Base-by-base conservation (phyloP, 139 green algal genomes). In the Deuterostichococcus epilithicus region DNA sequence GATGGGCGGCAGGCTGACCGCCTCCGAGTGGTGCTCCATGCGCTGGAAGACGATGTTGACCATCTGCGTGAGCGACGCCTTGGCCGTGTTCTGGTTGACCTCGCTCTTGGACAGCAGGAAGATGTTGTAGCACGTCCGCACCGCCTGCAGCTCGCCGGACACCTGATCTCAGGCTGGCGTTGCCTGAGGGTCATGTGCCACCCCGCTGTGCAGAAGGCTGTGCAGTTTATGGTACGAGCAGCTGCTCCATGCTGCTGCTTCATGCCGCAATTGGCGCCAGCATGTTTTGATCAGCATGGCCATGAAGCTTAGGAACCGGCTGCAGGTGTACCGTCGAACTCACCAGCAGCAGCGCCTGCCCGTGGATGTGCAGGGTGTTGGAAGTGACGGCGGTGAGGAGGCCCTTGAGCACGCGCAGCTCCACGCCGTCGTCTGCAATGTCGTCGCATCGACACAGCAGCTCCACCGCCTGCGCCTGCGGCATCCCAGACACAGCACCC, bases 101-200 rank as follows among this genome's bases (percentile, higher is more conserved):
- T 96, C 89, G 15, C 72, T 88, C 68, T 91, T 85, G 47, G 82
- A 90, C 86, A 92, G 92, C 37, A 98, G 79, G 88, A 94, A 97
- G 75, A 99, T 96, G 84, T 98, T 98, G 90, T 98, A 99, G 84
- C 89, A 97, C 23, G 93, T 95, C 35, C 94, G 87, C 73, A 99
- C 90, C 8, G 90, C 88, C 81, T 94, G 85, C 74, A 96, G 86
- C 32, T 4, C 5, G 3, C 42, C 18, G 26, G 32, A 42, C 6
- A n/a, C 8, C 10, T 70, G 58, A 60, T 52, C 22, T 36, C 18
- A 36, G 38, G 36, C 5, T 18, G 37, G 18, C 20, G 70, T 36
- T 30, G 63, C 6, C 42, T 20, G 70, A 18, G 30, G 26, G 60
- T 35, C 26, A 69, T 33, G 60, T 69, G 60, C 6, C 30, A 35